These are phyloP conservation scores for Diospyros kaki DNA, from an alignment of 148 eudicot species.

Conservation along the genomic window DNA sequence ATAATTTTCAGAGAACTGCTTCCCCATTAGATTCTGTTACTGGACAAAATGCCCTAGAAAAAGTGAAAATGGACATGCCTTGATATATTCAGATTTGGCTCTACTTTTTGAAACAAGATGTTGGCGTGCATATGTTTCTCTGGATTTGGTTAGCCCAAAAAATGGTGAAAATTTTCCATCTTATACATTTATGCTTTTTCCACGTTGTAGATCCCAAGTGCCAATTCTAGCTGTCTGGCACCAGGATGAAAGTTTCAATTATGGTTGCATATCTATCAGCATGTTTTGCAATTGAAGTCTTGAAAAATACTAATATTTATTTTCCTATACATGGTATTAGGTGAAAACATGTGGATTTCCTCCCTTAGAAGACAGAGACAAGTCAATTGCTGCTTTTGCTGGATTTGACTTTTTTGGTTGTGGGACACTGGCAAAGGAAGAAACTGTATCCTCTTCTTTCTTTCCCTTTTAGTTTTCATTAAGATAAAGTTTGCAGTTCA, in stretches of 20 bases:
- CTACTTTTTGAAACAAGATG: not conserved
- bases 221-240: not conserved
- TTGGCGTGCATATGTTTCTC: not conserved
- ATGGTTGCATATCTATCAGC: not conserved
- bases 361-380: constrained; percentile 86
- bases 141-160: not conserved
- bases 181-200: not conserved
- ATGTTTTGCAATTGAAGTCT: not conserved
- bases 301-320: not conserved
- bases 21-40: not conserved
- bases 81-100: not conserved
- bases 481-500: too few species aligned
- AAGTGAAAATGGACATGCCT: not conserved
- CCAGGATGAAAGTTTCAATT: not conserved
- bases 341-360: constrained; percentile 98
- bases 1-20: not conserved
- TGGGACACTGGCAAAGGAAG: constrained; percentile 69
- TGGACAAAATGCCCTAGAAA: not conserved
- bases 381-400: constrained; percentile 52
- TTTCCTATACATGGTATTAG: constrained; percentile 32
- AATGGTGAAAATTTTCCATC: not conserved
- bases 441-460: constrained; percentile 51
- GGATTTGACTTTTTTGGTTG: constrained; percentile 89
- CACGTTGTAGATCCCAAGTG: not conserved
- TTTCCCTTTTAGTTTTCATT: not conserved